Evolutionary conservation across 805 yeast species (phyloP).

Genomic region (Metschnikowia chrysomelidarum): DNA sequence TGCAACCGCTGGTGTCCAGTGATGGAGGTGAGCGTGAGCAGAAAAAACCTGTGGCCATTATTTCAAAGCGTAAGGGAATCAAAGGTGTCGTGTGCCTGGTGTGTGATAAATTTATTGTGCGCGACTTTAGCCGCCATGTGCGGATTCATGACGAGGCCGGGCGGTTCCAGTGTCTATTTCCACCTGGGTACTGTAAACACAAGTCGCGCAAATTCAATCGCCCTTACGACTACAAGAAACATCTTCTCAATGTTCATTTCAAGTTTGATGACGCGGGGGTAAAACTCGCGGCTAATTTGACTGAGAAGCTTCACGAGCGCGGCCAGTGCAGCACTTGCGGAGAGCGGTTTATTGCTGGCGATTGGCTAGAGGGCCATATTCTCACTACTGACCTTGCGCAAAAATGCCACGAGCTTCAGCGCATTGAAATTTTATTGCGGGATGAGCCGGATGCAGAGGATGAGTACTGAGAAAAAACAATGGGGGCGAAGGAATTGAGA

Average conservation of each 20-base stretch:
- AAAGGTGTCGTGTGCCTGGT: slow-evolving; percentile 40
- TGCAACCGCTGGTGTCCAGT: too few relatives aligned
- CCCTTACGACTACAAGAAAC: slow-evolving; percentile 47
- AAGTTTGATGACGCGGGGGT: slow-evolving; percentile 42
- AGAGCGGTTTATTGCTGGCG: slow-evolving; percentile 43
- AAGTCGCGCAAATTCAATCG: slow-evolving; percentile 43
- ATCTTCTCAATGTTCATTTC: slow-evolving; percentile 42
- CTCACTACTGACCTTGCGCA: slow-evolving; percentile 23
- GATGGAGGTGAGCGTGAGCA: too few relatives aligned
- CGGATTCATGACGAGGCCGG: slow-evolving; percentile 44
- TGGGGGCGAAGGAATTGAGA: too few relatives aligned
- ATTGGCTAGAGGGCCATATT: slow-evolving; percentile 58
- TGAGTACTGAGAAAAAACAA: background rate
- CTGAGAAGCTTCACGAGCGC: slow-evolving; percentile 37
- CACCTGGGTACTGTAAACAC: slow-evolving; percentile 39
- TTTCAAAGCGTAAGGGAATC: slow-evolving; percentile 29
- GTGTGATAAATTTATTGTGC: slow-evolving; percentile 40
- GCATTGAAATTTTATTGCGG: slow-evolving; percentile 5
- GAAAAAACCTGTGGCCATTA: slow-evolving; percentile 5
- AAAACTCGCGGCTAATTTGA: slow-evolving; percentile 37
- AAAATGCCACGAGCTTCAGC: slow-evolving; percentile 12
- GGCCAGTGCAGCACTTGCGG: slow-evolving; percentile 51
- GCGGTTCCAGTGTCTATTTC: slow-evolving; percentile 43
- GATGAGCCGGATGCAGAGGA: slow-evolving; percentile 3
- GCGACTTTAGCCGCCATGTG: slow-evolving; percentile 43